A percentile compares a stretch with the other conserved stretches of the same genome.
phyloP scores from a whole-genome alignment of 208 protist species.

The Trypanosoma lewisi region DNA sequence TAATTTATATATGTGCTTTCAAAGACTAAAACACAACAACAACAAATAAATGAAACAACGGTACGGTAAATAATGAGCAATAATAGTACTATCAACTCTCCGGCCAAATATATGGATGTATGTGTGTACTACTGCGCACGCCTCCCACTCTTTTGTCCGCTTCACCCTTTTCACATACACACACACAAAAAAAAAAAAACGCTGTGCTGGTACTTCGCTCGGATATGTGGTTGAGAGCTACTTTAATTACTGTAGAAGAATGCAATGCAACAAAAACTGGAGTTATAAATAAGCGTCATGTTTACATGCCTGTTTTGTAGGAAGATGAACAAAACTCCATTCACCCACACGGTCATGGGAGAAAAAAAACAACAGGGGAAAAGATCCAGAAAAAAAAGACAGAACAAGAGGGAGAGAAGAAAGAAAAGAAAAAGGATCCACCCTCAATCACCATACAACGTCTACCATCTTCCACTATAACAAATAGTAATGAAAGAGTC shows the following conservation, averaged over 20 bases:
- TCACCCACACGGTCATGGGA: too few relatives aligned
- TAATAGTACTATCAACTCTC: too few relatives aligned
- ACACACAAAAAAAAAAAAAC: slow-evolving; percentile 2
- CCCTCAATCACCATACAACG: not conserved
- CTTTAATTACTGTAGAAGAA: not conserved
- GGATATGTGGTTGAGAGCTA: not conserved
- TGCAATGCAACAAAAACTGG: not conserved
- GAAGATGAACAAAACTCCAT: too few relatives aligned
- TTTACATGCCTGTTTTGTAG: too few relatives aligned
- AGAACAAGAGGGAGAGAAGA: slow-evolving; percentile 6
- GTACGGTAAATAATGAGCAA: too few relatives aligned
- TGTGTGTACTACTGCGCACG: too few relatives aligned
- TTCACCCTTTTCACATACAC: too few relatives aligned
- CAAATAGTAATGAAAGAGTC: slow-evolving; percentile 1
- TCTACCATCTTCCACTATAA: slow-evolving; percentile 1
- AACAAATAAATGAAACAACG: too few relatives aligned
- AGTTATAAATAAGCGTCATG: slow-evolving; percentile 3
- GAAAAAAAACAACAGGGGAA: too few relatives aligned
- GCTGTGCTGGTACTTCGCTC: not conserved
- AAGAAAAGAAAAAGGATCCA: not conserved
- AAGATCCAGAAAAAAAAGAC: not conserved
- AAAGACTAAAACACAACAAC: not conserved
- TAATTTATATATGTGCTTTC: too few relatives aligned
- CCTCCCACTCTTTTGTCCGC: too few relatives aligned
- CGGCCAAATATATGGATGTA: too few relatives aligned